Evolutionary conservation across 2,329 filamentous ascomycete genomes (phyloP), one percentile per base, ranked within the genome.

Genomic region (Xylaria multiplex): DNA sequence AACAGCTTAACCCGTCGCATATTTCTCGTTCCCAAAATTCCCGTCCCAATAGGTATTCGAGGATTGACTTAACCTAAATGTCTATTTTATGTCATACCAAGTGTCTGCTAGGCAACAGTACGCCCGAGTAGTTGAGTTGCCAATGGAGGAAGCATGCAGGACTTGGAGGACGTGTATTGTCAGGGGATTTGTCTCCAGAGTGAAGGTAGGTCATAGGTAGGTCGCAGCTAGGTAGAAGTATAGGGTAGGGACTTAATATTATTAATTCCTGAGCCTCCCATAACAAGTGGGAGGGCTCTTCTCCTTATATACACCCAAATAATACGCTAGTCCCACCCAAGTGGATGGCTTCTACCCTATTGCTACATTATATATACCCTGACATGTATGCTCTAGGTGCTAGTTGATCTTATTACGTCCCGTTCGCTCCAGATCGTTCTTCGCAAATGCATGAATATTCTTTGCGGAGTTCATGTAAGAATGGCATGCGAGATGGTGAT

Each of bases 51-150:
- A 78, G 66, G 50, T 71, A 78, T 7, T 67, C 61, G 1, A 77
- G 78, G 3, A 76, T 50, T 0, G 74, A 74, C 60, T 76, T 76
- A 13, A 76, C 54, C 32, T 68, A 72, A 6, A 75, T 65, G 13
- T 59, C 58, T 16, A 59, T 63, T 22, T 70, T 57, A 27, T 71
- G 69, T 72, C 72, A 73, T 14, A 78, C 72, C 0, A 79, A 67
- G 60, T 79, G 76, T 50, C 75, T 70, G 46, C 77, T 71, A 8
- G 73, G 69, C 5, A 69, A 79, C 73, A 2, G 63, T 66, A 19
- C 76, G 76, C n/a, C 64, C 65, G 8, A 75, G 55, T 0, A 74
- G 60, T 19, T 19, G 27, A 48, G 70, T 55, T 78, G 75, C 24
- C 70, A 63, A 48, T 78, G 76, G 4, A 77, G 70, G 11, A 68